A percentile compares a stretch with the other conserved stretches of the same genome.
Evolutionary conservation across 129 eudicot species (phyloP).

Genomic region (Glebionis coronaria): DNA sequence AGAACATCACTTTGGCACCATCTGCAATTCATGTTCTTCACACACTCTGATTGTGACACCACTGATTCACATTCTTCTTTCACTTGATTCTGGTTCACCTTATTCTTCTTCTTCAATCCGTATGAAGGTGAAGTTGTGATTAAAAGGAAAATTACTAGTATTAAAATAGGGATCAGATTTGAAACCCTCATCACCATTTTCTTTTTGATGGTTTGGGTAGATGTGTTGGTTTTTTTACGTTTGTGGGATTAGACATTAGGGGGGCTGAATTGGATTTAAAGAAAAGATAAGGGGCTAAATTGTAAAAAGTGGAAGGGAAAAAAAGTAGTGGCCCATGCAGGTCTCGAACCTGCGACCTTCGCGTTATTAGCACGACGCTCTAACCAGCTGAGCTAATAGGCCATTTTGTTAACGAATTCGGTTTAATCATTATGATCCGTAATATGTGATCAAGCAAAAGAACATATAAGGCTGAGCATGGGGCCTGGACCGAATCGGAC

Average conservation of each 20-base stretch:
- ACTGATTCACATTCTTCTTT: slow-evolving; percentile 37
- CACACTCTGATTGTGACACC: slow-evolving; percentile 48
- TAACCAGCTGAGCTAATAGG: slow-evolving; percentile 96
- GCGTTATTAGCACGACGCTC: slow-evolving; percentile 98
- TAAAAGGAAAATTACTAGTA: slow-evolving; percentile 24
- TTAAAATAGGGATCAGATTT: slow-evolving; percentile 11
- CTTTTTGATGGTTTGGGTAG: slow-evolving; percentile 1
- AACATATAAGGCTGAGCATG: too few species aligned
- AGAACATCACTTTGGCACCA: slow-evolving; percentile 69
- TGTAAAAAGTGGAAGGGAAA: neutral
- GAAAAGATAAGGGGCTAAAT: slow-evolving; percentile 1
- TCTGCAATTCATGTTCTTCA: slow-evolving; percentile 34
- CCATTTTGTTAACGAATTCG: neutral
- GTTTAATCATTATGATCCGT: too few species aligned
- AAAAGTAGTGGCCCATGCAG: slow-evolving; percentile 68
- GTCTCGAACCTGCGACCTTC: slow-evolving; percentile 99
- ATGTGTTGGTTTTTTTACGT: neutral
- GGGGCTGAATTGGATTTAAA: neutral
- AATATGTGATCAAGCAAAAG: too few species aligned
- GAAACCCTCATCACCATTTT: slow-evolving; percentile 19
- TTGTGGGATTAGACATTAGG: slow-evolving; percentile 1
- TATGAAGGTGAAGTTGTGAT: neutral
- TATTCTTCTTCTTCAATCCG: slow-evolving; percentile 23
- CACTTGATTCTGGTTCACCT: slow-evolving; percentile 6
- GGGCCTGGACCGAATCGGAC: too few species aligned